Base-by-base conservation (phyloP, 208 protist genomes). In the Crithidia acanthocephali region DNA sequence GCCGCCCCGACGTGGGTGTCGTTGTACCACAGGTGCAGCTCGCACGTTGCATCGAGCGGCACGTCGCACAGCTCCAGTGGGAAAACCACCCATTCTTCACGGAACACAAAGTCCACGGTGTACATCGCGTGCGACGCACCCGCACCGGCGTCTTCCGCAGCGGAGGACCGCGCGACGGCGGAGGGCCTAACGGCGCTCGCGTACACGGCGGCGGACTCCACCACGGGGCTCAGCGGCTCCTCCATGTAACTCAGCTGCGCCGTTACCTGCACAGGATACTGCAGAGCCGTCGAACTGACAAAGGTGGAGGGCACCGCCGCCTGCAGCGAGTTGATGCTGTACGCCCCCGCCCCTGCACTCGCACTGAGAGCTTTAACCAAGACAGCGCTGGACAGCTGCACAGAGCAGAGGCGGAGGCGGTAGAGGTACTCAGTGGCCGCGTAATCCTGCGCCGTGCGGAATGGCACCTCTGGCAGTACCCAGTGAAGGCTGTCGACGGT, bases 21-120 rank as follows among this genome's bases (percentile, higher is more conserved):
- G 58, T 56, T 63, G 53, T 51, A 53, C 52, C 63, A 72, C 42
- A 74, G 60, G 30, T 69, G 66, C 60, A 85, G n/a, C 37, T 47
- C 51, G 37, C 64, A 69, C 23, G 22, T 56, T 8, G 92, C 86
- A 69, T 96, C 91, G 2, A 95, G 70, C 23, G 94, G 94, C 53
- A 98, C 47, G 53, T 97, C 91, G 61, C 83, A 75, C 52, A 97
- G 74, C 50, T 82, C 73, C 15, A 98, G 77, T 7, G 94, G 93
- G 13, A 98, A 83, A 33, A 84, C 74, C 13, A 95, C 40, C 79
- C 83, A 87, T 60, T 82, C 76, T 11, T 82, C 55, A 0, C 35
- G 4, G 40, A 74, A 74, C n/a, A 25, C 28, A 13, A 74, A 48
- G 13, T 52, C 52, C 25, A 68, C 40, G n/a, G 27, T 22, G 13